phyloP scores from a whole-genome alignment of 495 filamentous ascomycete genomes.

The Annulohypoxylon nitens region DNA sequence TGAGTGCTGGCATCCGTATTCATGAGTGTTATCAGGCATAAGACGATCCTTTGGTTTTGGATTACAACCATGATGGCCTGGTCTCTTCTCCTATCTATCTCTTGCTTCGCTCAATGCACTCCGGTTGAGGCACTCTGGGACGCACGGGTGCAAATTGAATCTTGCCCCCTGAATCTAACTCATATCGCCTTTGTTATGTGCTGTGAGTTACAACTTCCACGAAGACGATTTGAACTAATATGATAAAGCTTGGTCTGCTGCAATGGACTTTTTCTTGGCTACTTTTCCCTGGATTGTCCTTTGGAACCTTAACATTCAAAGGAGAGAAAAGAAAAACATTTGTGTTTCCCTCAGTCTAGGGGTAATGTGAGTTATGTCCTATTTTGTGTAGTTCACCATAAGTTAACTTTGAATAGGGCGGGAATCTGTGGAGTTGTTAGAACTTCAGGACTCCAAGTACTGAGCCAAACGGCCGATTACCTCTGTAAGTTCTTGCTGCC shows the following conservation, averaged over 20 bases:
- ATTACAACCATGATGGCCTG: constrained; percentile 33
- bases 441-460: constrained; percentile 15
- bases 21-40: constrained; percentile 19
- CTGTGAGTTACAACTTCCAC: constrained; percentile 15
- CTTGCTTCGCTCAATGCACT: constrained; percentile 32
- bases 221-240: neutral
- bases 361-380: constrained; percentile 56
- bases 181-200: constrained; percentile 28
- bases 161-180: constrained; percentile 23
- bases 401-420: constrained; percentile 21
- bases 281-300: constrained; percentile 63
- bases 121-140: constrained; percentile 32
- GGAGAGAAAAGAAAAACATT: constrained; percentile 61
- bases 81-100: constrained; percentile 24
- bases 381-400: neutral
- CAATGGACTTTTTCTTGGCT: constrained; percentile 61
- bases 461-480: constrained; percentile 24
- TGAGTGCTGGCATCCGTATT: neutral
- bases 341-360: constrained; percentile 64
- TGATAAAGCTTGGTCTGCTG: constrained; percentile 33
- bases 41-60: constrained; percentile 33
- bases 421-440: constrained; percentile 32
- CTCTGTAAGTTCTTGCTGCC: constrained; percentile 23
- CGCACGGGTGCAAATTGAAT: constrained; percentile 10
- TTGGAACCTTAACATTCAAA: constrained; percentile 63